Base-by-base conservation (phyloP, 208 protist genomes). In the Naegleria gruberi region DNA sequence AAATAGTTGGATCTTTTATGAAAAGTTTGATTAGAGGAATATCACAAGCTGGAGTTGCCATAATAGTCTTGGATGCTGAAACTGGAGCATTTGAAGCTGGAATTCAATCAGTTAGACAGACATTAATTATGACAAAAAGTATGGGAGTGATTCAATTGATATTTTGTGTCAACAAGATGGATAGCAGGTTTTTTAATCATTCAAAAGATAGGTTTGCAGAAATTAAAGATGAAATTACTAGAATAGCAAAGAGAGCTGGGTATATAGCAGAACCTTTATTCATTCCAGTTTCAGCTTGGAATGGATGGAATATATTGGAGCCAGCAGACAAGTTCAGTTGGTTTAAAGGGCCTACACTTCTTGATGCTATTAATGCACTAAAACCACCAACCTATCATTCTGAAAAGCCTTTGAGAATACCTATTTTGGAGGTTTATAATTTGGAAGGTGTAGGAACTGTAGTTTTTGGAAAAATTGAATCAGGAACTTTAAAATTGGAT, bases 341-440 rank as follows among this genome's bases (percentile, higher is more conserved):
- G 97, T 99, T 94, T 91, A 96, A 96, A 91, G 96, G 96, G 42
- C 93, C 93, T 40, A 97, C 94, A 43, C 95, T 98, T 45, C 84
- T 98, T 77, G 96, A 98, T 91, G 96, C 96, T n/a, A 93, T 99
- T 34, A 96, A 99, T 92, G 87, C 90, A 51, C 90, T 96, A 91
- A 91, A 95, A 77, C 91, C 96, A 89, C 96, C 96, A 40, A 95
- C 96, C 89, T 93, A 97, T 85, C 95, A 95, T 51, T 85, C 91
- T 40, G 97, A 99, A 91, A 98, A 98, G 93, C 97, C 98, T 73
- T 95, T 99, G 51, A 95, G 98, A 89, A 91, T 98, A 82, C 96
- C 96, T 81, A 91, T 98, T 41, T 95, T 97, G 94, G 97, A 99
- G 92, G 97, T 98, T 91, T 99, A 98, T 96, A 99, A 99, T 95